A percentile compares a stretch with the other conserved stretches of the same genome.
Conservation (phyloP, 495 filamentous ascomycete genomes). For the Achaetomiella virescens region DNA sequence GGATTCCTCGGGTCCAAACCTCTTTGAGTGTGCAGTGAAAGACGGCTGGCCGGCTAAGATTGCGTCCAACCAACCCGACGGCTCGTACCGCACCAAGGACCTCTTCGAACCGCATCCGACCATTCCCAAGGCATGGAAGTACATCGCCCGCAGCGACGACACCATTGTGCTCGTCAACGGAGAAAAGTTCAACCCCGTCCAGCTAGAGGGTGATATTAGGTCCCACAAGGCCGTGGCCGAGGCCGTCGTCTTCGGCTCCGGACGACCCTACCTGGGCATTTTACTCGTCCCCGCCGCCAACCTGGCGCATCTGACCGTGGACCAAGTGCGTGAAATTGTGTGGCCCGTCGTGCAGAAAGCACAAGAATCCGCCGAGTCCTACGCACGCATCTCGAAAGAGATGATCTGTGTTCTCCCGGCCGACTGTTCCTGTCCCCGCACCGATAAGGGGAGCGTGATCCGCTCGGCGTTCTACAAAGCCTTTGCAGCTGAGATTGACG, state of each 20-base stretch:
- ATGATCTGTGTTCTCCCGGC: conserved; percentile 41
- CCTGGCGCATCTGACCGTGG: not conserved
- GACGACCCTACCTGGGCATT: conserved; percentile 17
- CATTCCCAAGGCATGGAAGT: conserved; percentile 57
- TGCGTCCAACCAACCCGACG: not conserved
- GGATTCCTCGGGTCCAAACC: not conserved
- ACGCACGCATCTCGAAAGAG: conserved; percentile 47
- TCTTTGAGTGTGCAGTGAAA: not conserved
- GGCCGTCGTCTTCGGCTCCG: conserved; percentile 53
- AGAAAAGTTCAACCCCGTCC: conserved; percentile 62
- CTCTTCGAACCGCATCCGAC: conserved; percentile 57
- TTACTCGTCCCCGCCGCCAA: not conserved
- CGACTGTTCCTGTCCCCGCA: conserved; percentile 39
- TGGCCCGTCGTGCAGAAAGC: not conserved
- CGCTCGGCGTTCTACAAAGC: conserved; percentile 43
- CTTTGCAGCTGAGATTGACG: conserved; percentile 43
- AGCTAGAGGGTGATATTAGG: conserved; percentile 44
- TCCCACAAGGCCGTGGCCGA: not conserved
- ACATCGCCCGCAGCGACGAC: conserved; percentile 56
- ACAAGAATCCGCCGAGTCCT: conserved; percentile 15
- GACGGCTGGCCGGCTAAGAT: not conserved
- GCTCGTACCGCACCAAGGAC: conserved; percentile 39
- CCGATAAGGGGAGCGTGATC: conserved; percentile 54
- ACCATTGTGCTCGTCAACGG: conserved; percentile 59
- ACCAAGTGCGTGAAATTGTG: not conserved